Conservation (phyloP, 2,329 filamentous ascomycete species). For the Epichloe typhina region DNA sequence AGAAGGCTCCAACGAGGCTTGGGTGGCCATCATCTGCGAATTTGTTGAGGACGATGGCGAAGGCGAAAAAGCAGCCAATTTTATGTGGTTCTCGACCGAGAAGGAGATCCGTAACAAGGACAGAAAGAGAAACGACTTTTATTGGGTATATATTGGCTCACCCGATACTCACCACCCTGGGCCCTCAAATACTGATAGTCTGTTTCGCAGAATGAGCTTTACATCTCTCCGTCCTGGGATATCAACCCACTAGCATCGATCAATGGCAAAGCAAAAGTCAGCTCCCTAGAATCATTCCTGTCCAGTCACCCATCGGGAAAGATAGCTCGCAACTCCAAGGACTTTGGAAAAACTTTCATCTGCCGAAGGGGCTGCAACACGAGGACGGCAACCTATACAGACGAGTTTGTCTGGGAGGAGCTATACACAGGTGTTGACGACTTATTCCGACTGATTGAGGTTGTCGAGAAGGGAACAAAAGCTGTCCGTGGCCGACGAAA, state of each 20-base stretch:
- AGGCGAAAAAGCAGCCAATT: slow-evolving; percentile 61
- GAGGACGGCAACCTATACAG: slow-evolving; percentile 77
- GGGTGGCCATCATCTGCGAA: slow-evolving; percentile 79
- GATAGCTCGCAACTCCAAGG: slow-evolving; percentile 57
- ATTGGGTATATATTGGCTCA: slow-evolving; percentile 38
- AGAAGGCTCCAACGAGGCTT: slow-evolving; percentile 74
- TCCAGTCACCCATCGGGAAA: slow-evolving; percentile 60
- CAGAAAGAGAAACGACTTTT: slow-evolving; percentile 68
- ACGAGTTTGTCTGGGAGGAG: slow-evolving; percentile 87
- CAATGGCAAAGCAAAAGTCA: slow-evolving; percentile 72
- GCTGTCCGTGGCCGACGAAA: slow-evolving; percentile 33
- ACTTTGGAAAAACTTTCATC: slow-evolving; percentile 76
- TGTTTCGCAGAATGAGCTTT: slow-evolving; percentile 62
- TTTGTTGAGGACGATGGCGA: slow-evolving; percentile 61
- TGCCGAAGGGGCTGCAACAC: slow-evolving; percentile 85
- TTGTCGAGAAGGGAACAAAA: slow-evolving; percentile 62
- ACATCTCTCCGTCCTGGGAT: slow-evolving; percentile 79
- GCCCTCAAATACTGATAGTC: background rate
- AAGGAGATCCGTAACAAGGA: slow-evolving; percentile 75
- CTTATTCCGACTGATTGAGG: slow-evolving; percentile 51
- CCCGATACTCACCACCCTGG: background rate
- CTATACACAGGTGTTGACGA: slow-evolving; percentile 54
- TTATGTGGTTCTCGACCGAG: slow-evolving; percentile 93
- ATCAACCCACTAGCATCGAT: slow-evolving; percentile 78
- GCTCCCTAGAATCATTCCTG: slow-evolving; percentile 59